Base-by-base conservation (phyloP, 2,329 filamentous ascomycete species). In the Davidsoniella neocaledoniae region DNA sequence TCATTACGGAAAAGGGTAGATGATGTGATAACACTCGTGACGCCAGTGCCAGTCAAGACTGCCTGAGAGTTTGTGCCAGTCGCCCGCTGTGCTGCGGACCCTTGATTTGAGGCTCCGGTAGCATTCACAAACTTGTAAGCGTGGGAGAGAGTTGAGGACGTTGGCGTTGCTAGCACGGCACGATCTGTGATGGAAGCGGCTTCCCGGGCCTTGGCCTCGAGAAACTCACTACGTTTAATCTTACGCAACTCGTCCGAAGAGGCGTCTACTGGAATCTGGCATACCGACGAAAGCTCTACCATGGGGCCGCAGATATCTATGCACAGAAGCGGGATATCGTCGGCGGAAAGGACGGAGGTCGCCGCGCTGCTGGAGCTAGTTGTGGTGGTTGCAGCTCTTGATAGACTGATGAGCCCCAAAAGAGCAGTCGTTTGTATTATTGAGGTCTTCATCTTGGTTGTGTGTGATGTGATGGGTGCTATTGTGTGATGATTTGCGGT, bases 291-390 rank as follows among this genome's bases (percentile, higher is more conserved):
- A n/a, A 68, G 56, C 56, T 68, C 66, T 50, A 68, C 64, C 45
- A 68, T 62, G 47, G 66, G 66, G 4, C 65, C 65, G 57, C 66
- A 68, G 47, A 68, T 67, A 38, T 61, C 62, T 36, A 64, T 64
- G 52, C 66, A 68, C 48, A 59, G 57, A 19, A 66, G 51, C 29
- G 66, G 66, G 14, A 68, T 62, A 23, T 65, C 61, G 19, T 63
- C 57, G 10, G 61, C 57, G 16, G 58, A 59, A 36, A 68, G 56
- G 26, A 59, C 59, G 33, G 51, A 41, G 17, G 63, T 60, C 23
- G 60, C 59, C 7, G 54, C 48, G 37, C 57, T 57, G 45, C 61
- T 43, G 17, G 58, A 54, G 2, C 29, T 33, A 33, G 29, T 33
- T 12, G 62, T 59, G 33, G 59, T 58, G 9, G 54, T 49, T 23